A percentile compares a stretch with the other conserved stretches of the same genome.
Evolutionary conservation across 805 yeast species (phyloP).

Genomic region (Lipomyces sp.): DNA sequence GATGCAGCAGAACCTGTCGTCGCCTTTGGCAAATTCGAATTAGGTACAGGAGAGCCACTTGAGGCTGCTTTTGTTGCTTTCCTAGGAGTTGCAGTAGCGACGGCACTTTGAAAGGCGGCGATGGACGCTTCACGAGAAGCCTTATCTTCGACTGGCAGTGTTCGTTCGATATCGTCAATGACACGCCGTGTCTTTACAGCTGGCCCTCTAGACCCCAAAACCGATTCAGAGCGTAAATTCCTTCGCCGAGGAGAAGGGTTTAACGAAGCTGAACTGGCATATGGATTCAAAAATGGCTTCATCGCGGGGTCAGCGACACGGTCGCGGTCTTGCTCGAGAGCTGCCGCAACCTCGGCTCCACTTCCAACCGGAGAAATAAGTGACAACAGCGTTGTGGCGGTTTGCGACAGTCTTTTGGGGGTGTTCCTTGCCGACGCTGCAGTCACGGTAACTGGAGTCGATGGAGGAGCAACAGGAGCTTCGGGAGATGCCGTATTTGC

Average conservation of each 20-base stretch:
- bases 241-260: slow-evolving; percentile 5
- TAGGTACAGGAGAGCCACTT: too few species aligned
- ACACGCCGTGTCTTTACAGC: slow-evolving; percentile 3
- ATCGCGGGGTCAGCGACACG: slow-evolving; percentile 30
- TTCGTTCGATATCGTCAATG: slow-evolving; percentile 21
- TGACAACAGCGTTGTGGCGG: slow-evolving; percentile 51
- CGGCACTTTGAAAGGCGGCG: slow-evolving; percentile 12
- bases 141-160: slow-evolving; percentile 20
- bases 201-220: slow-evolving; percentile 1
- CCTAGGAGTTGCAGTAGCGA: slow-evolving; percentile 24
- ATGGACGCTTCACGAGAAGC: not conserved
- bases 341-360: slow-evolving; percentile 29
- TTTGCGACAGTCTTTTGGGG: slow-evolving; percentile 40
- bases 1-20: not conserved
- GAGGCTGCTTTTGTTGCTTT: too few species aligned
- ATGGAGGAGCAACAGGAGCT: not conserved
- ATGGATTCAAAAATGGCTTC: slow-evolving; percentile 44
- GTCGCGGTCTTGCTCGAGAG: slow-evolving; percentile 17
- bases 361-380: slow-evolving; percentile 39
- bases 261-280: slow-evolving; percentile 35
- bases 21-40: too few species aligned
- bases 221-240: slow-evolving; percentile 8
- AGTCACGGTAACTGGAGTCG: not conserved
- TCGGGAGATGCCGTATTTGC: not conserved
- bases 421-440: slow-evolving; percentile 3